Percentiles rank a stretch among this genome's conserved stretches.
Conservation (phyloP, 228 moss, liverwort and hornwort genomes). For the Sphagnum fallax region DNA sequence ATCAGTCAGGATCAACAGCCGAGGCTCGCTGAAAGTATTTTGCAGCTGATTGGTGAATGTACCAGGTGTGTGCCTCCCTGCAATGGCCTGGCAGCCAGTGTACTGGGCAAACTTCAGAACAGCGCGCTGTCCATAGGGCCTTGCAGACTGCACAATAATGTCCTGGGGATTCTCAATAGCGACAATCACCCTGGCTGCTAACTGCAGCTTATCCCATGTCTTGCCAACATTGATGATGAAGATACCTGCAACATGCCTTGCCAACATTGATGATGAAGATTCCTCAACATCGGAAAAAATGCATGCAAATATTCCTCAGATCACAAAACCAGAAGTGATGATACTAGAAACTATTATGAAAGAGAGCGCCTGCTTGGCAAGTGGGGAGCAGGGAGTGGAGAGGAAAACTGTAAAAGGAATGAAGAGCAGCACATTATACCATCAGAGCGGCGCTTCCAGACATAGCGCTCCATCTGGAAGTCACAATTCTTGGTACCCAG, state of each 20-base stretch:
- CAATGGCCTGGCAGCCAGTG: conserved; percentile 13
- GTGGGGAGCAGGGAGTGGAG: too few species aligned
- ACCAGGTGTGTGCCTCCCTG: conserved; percentile 13
- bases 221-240: conserved; percentile 11
- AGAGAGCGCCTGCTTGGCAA: too few species aligned
- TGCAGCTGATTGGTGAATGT: conserved; percentile 17
- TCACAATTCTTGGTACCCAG: conserved; percentile 27
- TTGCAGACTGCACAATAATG: conserved; percentile 20
- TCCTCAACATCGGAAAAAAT: too few species aligned
- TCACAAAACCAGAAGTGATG: too few species aligned
- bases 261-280: too few species aligned
- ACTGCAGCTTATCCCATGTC: conserved; percentile 17
- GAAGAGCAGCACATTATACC: conserved; percentile 6
- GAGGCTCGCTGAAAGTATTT: conserved; percentile 16
- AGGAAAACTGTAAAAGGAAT: too few species aligned
- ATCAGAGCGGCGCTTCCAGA: conserved; percentile 33
- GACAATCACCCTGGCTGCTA: conserved; percentile 17
- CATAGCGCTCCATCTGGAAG: conserved; percentile 26
- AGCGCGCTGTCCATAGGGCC: conserved; percentile 16
- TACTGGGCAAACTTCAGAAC: conserved; percentile 18
- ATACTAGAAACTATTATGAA: too few species aligned
- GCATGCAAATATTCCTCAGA: too few species aligned
- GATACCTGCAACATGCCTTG: conserved; percentile 1
- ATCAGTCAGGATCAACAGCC: conserved; percentile 12
- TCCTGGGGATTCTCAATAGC: conserved; percentile 20